Evolutionary conservation across 192 early-diverging fungal species (phyloP).

Genomic region (Glomus cerebriforme): DNA sequence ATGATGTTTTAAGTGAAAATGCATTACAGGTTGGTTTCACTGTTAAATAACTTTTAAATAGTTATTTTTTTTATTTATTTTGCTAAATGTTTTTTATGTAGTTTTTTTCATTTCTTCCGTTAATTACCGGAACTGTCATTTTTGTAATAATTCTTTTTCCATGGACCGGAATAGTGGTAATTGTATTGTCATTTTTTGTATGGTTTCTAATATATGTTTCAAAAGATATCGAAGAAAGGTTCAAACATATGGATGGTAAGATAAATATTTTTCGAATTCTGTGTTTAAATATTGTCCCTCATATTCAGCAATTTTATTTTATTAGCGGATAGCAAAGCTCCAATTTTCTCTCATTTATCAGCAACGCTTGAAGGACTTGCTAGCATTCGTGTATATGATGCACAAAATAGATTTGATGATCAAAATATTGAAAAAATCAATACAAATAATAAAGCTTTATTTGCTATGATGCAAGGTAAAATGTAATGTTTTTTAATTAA

Average conservation of each 20-base stretch:
- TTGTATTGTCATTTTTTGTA: constrained; percentile 45
- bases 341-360: constrained; percentile 73
- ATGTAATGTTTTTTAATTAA: not conserved
- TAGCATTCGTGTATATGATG: constrained; percentile 66
- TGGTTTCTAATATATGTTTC: constrained; percentile 46
- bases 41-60: not conserved
- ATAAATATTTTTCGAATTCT: not conserved
- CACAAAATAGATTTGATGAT: constrained; percentile 57
- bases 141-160: constrained; percentile 65
- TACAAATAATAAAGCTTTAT: constrained; percentile 68
- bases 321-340: constrained; percentile 61
- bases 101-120: constrained; percentile 41
- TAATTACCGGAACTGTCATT: constrained; percentile 54
- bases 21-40: constrained; percentile 33
- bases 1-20: constrained; percentile 43
- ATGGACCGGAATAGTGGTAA: constrained; percentile 56
- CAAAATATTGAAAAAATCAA: constrained; percentile 64
- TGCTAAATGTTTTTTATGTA: not conserved
- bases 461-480: constrained; percentile 66
- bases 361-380: constrained; percentile 72
- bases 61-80: not conserved
- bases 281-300: not conserved
- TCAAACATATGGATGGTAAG: constrained; percentile 58
- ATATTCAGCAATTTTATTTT: not conserved
- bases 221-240: constrained; percentile 51